Conservation (phyloP, 2,329 filamentous ascomycete genomes). For the Diaporthe australafricana region DNA sequence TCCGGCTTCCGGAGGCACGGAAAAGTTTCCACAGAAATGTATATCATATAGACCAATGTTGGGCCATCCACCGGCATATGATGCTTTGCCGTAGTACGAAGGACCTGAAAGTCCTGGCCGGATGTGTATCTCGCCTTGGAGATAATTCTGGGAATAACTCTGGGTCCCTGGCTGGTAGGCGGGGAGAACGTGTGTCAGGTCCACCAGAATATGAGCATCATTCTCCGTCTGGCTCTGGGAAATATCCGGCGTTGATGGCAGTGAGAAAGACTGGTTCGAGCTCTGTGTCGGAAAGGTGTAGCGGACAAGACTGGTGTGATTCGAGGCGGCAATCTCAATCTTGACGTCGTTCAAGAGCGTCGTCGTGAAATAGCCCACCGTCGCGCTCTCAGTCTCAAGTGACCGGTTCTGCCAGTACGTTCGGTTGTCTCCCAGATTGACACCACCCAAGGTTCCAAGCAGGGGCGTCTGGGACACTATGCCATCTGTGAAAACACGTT, state of each 20-base stretch:
- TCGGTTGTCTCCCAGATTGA: constrained; percentile 30
- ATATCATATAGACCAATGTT: constrained; percentile 19
- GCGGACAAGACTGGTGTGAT: constrained; percentile 28
- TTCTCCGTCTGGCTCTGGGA: neutral
- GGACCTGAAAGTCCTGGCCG: constrained; percentile 6
- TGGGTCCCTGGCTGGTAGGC: constrained; percentile 23
- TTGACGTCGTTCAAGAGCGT: constrained; percentile 28
- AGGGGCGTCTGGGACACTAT: constrained; percentile 30
- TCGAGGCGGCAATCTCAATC: constrained; percentile 28
- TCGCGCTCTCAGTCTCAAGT: constrained; percentile 25
- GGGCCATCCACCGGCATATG: constrained; percentile 26
- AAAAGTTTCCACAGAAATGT: constrained; percentile 30
- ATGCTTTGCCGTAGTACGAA: constrained; percentile 31
- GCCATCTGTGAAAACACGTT: neutral
- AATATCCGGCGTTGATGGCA: neutral
- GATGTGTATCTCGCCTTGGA: constrained; percentile 29
- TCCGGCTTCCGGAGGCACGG: neutral
- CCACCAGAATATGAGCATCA: constrained; percentile 27
- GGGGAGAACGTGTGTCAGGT: constrained; percentile 29
- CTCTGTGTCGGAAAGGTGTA: constrained; percentile 23
- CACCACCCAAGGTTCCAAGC: neutral
- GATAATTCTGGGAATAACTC: constrained; percentile 29
- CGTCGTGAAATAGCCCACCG: constrained; percentile 29
- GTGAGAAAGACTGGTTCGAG: neutral
- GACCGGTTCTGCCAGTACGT: constrained; percentile 32